Evolutionary conservation across 768 basidiomycete species (phyloP).

Genomic region (Favolaschia claudopus): DNA sequence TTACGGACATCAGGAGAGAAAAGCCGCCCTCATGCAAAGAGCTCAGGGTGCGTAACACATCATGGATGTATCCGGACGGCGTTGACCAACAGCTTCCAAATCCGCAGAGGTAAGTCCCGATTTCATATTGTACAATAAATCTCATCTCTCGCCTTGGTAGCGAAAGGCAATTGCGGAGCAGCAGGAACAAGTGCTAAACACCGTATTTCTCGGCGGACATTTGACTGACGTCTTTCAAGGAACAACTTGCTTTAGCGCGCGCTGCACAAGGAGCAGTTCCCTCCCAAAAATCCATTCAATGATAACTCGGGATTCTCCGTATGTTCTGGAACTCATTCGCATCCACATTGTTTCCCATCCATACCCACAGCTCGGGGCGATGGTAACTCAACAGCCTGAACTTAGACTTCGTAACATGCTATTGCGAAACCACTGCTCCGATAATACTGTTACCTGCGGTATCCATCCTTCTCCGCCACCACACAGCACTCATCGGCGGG

Average conservation of each 20-base stretch:
- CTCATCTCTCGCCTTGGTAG: slow-evolving; percentile 2
- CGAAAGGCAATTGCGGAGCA: slow-evolving; percentile 12
- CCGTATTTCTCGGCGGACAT: neutral
- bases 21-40: slow-evolving; percentile 55
- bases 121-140: neutral
- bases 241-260: slow-evolving; percentile 22
- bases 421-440: too few species aligned
- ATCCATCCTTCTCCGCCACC: slow-evolving; percentile 4
- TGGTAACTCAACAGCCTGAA: too few species aligned
- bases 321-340: neutral
- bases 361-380: slow-evolving; percentile 18
- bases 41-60: slow-evolving; percentile 58
- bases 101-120: slow-evolving; percentile 14
- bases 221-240: slow-evolving; percentile 1
- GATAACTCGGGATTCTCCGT: neutral
- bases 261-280: slow-evolving; percentile 23
- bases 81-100: neutral
- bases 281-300: slow-evolving; percentile 8
- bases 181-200: slow-evolving; percentile 12
- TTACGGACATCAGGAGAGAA: slow-evolving; percentile 50
- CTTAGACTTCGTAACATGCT: neutral
- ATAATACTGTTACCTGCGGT: neutral
- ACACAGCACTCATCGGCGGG: too few species aligned
- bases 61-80: neutral
- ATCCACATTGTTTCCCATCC: too few species aligned